A percentile compares a stretch with the other conserved stretches of the same genome.
phyloP scores from a whole-genome alignment of 352 stramenopile genomes.

The Phytophthora hybrid region DNA sequence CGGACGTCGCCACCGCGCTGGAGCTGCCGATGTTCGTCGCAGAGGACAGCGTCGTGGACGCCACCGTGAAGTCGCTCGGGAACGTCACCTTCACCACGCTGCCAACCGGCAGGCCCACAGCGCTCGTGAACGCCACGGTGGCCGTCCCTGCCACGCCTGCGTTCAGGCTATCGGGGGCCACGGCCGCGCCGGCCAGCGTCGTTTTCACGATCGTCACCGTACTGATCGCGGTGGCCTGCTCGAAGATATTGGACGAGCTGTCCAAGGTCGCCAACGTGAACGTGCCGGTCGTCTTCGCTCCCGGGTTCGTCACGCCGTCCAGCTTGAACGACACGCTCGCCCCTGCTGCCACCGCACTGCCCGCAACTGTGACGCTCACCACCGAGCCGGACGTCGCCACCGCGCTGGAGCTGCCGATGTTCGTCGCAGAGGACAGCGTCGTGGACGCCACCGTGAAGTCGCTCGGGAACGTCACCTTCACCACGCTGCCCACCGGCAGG shows the following conservation, averaged over 20 bases:
- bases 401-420: constrained; percentile 38
- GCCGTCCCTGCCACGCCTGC: constrained; percentile 37
- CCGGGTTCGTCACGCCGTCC: constrained; percentile 61
- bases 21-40: constrained; percentile 35
- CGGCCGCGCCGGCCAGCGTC: constrained; percentile 16
- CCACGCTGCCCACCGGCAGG: constrained; percentile 42
- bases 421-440: constrained; percentile 30
- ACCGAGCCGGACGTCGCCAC: constrained; percentile 28
- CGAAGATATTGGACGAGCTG: constrained; percentile 23
- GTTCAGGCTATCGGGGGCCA: constrained; percentile 39
- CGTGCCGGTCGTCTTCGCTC: constrained; percentile 44
- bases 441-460: constrained; percentile 42
- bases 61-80: constrained; percentile 46
- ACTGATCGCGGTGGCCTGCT: constrained; percentile 6
- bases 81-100: constrained; percentile 52
- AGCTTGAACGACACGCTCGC: constrained; percentile 53
- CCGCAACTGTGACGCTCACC: constrained; percentile 41
- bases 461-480: constrained; percentile 52
- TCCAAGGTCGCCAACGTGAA: constrained; percentile 55
- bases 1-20: constrained; percentile 35
- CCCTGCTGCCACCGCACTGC: constrained; percentile 33
- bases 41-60: constrained; percentile 29
- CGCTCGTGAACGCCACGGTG: constrained; percentile 51
- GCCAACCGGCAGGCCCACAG: constrained; percentile 39
- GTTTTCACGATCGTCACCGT: constrained; percentile 25